These are phyloP conservation scores for Daldinia concentrica DNA, from an alignment of 495 filamentous ascomycete genomes.

Conservation along the genomic window DNA sequence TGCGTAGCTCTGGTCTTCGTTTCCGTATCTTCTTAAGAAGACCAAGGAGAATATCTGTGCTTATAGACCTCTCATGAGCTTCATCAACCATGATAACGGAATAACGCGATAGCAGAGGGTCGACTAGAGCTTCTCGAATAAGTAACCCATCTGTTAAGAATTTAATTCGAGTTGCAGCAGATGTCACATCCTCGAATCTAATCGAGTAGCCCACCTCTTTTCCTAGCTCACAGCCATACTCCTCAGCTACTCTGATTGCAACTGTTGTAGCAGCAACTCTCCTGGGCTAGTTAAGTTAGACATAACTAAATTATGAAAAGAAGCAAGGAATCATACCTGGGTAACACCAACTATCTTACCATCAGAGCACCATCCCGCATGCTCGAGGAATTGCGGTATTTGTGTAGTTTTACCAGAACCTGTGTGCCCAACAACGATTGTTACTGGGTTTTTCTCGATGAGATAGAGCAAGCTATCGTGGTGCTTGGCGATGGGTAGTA, in stretches of 20 bases:
- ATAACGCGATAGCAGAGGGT: conserved; percentile 91
- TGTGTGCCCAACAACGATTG: conserved; percentile 89
- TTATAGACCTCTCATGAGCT: conserved; percentile 94
- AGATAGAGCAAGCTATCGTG: conserved; percentile 77
- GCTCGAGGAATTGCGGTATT: conserved; percentile 85
- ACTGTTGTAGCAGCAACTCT: conserved; percentile 94
- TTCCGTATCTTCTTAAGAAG: conserved; percentile 93
- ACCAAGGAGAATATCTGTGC: conserved; percentile 91
- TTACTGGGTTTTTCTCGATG: conserved; percentile 79
- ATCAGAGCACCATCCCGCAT: conserved; percentile 88
- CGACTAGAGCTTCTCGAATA: conserved; percentile 91
- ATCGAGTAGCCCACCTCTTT: conserved; percentile 98
- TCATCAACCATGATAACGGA: conserved; percentile 99
- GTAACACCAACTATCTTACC: conserved; percentile 86
- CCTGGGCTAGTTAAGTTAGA: conserved; percentile 70
- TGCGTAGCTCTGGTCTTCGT: conserved; percentile 81
- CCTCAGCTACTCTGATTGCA: conserved; percentile 88
- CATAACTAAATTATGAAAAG: not conserved
- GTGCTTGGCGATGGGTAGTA: conserved; percentile 82
- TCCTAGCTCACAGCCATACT: conserved; percentile 88
- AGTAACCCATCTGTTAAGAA: conserved; percentile 96
- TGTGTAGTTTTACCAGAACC: conserved; percentile 92
- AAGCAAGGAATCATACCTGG: conserved; percentile 69
- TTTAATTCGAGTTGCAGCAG: conserved; percentile 86
- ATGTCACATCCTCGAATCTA: conserved; percentile 96